Evolutionary conservation across 139 green algal genomes (phyloP).

Genomic region (Chlorella sp.): DNA sequence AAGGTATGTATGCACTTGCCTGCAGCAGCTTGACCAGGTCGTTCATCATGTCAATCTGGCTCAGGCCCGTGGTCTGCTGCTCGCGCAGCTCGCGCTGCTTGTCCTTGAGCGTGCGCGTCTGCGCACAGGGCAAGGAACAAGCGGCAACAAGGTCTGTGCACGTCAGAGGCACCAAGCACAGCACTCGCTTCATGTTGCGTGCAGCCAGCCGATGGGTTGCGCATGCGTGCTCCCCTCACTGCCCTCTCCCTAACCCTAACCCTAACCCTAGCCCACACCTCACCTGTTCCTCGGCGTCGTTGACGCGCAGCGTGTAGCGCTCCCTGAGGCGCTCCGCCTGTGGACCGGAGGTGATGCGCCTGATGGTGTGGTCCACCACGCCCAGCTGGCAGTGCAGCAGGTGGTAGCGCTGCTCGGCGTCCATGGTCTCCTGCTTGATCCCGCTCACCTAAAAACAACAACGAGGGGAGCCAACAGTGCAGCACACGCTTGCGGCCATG

Average conservation of each 20-base stretch:
- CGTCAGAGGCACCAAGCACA: too few species aligned
- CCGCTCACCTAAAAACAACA: constrained; percentile 7
- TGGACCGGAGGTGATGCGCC: constrained; percentile 22
- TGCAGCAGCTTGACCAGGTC: constrained; percentile 41
- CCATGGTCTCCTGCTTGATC: constrained; percentile 19
- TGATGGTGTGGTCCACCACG: constrained; percentile 16
- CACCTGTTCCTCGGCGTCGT: constrained; percentile 4
- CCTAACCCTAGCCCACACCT: too few species aligned
- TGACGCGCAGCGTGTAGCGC: constrained; percentile 13
- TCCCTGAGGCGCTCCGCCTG: constrained; percentile 32
- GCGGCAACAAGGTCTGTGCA: too few species aligned
- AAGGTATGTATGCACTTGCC: too few species aligned
- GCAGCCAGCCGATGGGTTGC: too few species aligned
- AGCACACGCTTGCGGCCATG: too few species aligned
- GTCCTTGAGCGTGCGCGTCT: constrained; percentile 15
- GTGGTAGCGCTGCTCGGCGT: constrained; percentile 33
- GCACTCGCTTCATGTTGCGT: too few species aligned
- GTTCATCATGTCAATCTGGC: constrained; percentile 48
- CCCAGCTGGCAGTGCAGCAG: constrained; percentile 36
- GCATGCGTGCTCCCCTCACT: too few species aligned
- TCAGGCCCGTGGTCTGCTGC: constrained; percentile 31
- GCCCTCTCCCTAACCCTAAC: too few species aligned
- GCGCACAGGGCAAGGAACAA: background rate
- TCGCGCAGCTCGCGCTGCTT: constrained; percentile 25
- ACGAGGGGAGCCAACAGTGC: too few species aligned